Percentiles rank a stretch among this genome's conserved stretches.
Evolutionary conservation across 495 filamentous ascomycete genomes (phyloP).

Genomic region (Neurospora sp.): DNA sequence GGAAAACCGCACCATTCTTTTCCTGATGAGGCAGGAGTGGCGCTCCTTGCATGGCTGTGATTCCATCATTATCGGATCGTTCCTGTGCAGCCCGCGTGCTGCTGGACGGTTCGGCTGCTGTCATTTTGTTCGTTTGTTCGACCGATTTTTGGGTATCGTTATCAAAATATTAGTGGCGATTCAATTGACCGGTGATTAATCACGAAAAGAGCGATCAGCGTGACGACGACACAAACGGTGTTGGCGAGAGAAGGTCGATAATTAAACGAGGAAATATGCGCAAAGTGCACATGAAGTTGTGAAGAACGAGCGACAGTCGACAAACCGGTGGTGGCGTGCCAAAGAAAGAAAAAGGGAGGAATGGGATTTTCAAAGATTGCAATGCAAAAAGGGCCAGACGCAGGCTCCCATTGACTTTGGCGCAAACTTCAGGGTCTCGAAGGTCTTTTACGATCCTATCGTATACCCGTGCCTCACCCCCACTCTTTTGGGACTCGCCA

Average conservation of each 20-base stretch:
- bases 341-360: not conserved
- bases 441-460: not conserved
- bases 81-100: not conserved
- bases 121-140: not conserved
- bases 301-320: not conserved
- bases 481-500: no score
- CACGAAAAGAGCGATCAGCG: not conserved
- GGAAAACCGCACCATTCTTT: not conserved
- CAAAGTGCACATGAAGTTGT: not conserved
- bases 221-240: not conserved
- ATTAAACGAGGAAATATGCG: not conserved
- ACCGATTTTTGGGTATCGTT: not conserved
- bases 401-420: not conserved
- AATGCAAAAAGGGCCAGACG: not conserved
- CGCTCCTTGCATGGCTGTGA: not conserved
- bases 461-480: not conserved
- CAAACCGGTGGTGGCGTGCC: not conserved
- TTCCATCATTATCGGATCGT: not conserved
- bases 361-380: not conserved
- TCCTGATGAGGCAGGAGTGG: not conserved
- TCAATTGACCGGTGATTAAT: no score
- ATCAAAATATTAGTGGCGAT: not conserved
- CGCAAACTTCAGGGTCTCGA: not conserved
- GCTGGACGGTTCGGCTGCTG: not conserved
- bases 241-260: not conserved